Percentiles rank a stretch among this genome's conserved stretches.
Evolutionary conservation across 179 eudicot species (phyloP).

Genomic region (Drosera spatulata): DNA sequence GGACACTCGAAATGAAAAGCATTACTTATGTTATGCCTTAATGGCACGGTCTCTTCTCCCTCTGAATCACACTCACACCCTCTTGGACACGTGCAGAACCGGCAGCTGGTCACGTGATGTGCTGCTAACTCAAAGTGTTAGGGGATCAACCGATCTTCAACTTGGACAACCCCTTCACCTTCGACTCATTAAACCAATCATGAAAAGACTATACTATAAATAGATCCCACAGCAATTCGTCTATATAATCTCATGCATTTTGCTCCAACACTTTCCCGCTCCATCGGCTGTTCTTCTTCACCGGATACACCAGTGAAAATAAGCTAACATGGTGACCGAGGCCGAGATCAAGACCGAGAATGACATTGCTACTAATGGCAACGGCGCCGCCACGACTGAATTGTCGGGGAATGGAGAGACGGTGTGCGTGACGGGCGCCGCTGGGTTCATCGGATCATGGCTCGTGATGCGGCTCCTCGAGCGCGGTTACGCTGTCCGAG

Average conservation of each 20-base stretch:
- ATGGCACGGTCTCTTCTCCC: too few species aligned
- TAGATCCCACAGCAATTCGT: too few species aligned
- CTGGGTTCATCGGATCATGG: slow-evolving; percentile 23
- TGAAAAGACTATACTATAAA: too few species aligned
- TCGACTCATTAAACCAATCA: neutral
- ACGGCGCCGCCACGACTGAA: neutral
- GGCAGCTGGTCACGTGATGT: neutral
- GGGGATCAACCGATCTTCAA: neutral
- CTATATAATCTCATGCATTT: too few species aligned
- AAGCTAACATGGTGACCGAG: too few species aligned
- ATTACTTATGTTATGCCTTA: too few species aligned
- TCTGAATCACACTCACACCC: neutral
- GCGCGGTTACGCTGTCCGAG: slow-evolving; percentile 17
- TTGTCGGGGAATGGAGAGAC: slow-evolving; percentile 11
- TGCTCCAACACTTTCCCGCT: too few species aligned
- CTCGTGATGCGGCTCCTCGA: slow-evolving; percentile 19
- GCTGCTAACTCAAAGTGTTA: neutral
- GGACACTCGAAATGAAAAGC: too few species aligned
- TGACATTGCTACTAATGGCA: neutral
- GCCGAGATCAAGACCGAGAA: too few species aligned
- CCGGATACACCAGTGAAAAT: too few species aligned
- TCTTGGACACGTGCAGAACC: neutral
- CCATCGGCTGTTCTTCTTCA: too few species aligned
- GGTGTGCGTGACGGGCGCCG: slow-evolving; percentile 19
- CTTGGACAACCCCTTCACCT: neutral